Percentiles rank a stretch among this genome's conserved stretches.
These are phyloP conservation scores for Cornus kousa DNA, from an alignment of 148 eudicot species.

Conservation along the genomic window DNA sequence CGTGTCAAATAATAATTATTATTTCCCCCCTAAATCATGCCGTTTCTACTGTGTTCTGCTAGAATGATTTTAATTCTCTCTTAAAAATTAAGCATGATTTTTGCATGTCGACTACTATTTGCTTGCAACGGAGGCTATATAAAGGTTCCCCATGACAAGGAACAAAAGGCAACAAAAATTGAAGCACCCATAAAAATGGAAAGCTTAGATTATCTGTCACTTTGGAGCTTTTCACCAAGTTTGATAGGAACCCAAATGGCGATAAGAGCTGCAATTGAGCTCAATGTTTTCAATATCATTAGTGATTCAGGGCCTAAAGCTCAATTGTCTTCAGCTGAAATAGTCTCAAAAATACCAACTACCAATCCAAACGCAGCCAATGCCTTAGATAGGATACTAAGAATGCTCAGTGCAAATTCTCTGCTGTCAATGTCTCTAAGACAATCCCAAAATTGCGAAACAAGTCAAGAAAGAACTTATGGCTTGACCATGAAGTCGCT, in stretches of 20 bases:
- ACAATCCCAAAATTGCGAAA: too few relatives aligned
- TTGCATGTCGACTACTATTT: too few relatives aligned
- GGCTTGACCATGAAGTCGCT: neutral
- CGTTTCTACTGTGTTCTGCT: too few relatives aligned
- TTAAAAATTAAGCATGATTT: too few relatives aligned
- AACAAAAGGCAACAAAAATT: too few relatives aligned
- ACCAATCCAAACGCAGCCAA: neutral
- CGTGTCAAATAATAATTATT: too few relatives aligned
- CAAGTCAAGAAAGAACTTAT: neutral
- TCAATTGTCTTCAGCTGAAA: conserved; percentile 6
- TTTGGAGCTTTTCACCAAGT: neutral
- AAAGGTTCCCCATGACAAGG: too few relatives aligned
- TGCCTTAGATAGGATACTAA: conserved; percentile 3
- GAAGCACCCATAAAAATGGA: too few relatives aligned
- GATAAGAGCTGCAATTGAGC: neutral
- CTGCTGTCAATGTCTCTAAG: neutral
- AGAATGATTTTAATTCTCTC: too few relatives aligned
- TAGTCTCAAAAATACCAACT: conserved; percentile 7
- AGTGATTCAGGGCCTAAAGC: conserved; percentile 5
- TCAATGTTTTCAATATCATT: conserved; percentile 13
- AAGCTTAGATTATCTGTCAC: too few relatives aligned
- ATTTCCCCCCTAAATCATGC: too few relatives aligned
- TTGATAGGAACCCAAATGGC: conserved; percentile 3
- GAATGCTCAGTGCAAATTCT: conserved; percentile 6
- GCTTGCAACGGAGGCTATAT: too few relatives aligned